Evolutionary conservation across 192 early-diverging fungal species (phyloP).

Genomic region (Cladochytrium replicatum): DNA sequence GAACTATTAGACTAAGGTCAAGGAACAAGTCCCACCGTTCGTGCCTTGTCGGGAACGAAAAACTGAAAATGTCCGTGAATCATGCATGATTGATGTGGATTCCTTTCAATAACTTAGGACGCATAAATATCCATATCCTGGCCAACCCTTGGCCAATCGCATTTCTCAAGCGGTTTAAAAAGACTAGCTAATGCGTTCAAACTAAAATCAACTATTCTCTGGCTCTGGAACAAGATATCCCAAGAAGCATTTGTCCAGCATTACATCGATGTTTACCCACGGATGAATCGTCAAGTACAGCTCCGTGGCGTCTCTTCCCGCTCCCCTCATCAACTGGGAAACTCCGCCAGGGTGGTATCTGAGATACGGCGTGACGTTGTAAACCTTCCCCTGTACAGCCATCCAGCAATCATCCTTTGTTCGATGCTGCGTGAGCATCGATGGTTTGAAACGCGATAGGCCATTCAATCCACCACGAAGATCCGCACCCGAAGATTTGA

Average conservation of each 20-base stretch:
- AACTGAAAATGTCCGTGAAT: no score
- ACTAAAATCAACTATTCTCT: no score
- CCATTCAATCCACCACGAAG: slow-evolving; percentile 48
- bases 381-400: slow-evolving; percentile 79
- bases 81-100: no score
- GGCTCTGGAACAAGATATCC: slow-evolving; percentile 37
- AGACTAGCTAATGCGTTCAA: no score
- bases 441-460: slow-evolving; percentile 54
- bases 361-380: slow-evolving; percentile 81
- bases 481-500: slow-evolving; percentile 64
- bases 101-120: no score
- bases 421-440: slow-evolving; percentile 68
- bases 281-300: slow-evolving; percentile 77
- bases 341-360: slow-evolving; percentile 87
- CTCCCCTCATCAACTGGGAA: slow-evolving; percentile 44
- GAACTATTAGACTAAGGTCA: no score
- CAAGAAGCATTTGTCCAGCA: slow-evolving; percentile 72
- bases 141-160: no score
- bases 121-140: no score
- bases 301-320: slow-evolving; percentile 86
- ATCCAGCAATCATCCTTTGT: slow-evolving; percentile 80
- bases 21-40: no score
- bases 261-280: slow-evolving; percentile 90
- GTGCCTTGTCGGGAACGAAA: no score
- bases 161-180: no score